These are phyloP conservation scores for Thyridium curvatum DNA, from an alignment of 2,329 filamentous ascomycete species.

Conservation along the genomic window DNA sequence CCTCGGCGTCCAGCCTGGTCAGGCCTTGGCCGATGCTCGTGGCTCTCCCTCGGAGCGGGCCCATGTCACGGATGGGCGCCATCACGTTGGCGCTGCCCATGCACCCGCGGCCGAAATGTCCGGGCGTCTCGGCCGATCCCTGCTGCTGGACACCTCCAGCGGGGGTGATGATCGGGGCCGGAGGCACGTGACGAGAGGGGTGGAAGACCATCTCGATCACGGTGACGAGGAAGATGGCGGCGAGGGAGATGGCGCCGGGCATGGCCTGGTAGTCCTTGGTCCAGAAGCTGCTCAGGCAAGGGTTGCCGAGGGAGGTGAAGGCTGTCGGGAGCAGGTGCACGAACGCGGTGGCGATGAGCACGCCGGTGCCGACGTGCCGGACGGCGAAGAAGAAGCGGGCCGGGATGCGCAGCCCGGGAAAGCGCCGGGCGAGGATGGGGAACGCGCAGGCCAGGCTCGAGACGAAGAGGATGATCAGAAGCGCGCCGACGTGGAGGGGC, in stretches of 20 bases:
- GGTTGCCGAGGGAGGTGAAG: conserved; percentile 58
- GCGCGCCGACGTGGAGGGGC: conserved; percentile 50
- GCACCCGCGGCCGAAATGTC: conserved; percentile 14
- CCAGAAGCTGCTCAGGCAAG: conserved; percentile 73
- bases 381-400: conserved; percentile 48
- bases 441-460: conserved; percentile 44
- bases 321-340: conserved; percentile 69
- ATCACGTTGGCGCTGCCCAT: conserved; percentile 13
- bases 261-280: conserved; percentile 69
- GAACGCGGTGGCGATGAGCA: conserved; percentile 76
- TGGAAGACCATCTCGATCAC: conserved; percentile 55
- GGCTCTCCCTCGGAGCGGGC: conserved; percentile 22
- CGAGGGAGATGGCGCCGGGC: conserved; percentile 74
- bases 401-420: conserved; percentile 48
- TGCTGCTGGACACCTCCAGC: not conserved
- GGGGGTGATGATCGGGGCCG: not conserved
- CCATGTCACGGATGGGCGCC: not conserved
- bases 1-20: conserved; percentile 6
- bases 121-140: conserved; percentile 9
- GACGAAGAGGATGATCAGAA: conserved; percentile 42
- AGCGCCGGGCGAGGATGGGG: conserved; percentile 45
- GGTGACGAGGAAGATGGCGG: conserved; percentile 71
- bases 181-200: conserved; percentile 25
- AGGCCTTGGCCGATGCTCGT: conserved; percentile 26
- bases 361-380: conserved; percentile 70